Conservation (phyloP, 2,329 filamentous ascomycete genomes). For the Penicillium hesseltinei region DNA sequence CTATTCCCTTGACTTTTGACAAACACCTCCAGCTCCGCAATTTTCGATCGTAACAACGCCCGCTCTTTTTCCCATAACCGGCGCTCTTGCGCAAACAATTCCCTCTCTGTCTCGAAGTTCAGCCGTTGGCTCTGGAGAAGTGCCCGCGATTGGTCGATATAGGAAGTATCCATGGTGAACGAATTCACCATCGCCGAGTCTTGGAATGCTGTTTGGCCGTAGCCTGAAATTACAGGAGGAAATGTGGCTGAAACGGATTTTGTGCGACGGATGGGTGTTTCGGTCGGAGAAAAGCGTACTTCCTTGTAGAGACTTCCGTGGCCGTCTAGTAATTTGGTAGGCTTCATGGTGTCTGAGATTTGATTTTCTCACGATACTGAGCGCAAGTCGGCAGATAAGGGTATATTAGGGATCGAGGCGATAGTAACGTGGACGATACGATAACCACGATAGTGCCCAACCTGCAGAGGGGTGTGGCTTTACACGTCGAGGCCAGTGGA, state of each 20-base stretch:
- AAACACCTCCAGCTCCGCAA: conserved; percentile 41
- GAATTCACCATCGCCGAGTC: conserved; percentile 15
- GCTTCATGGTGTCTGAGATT: conserved; percentile 25
- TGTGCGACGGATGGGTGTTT: conserved; percentile 37
- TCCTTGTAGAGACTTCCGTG: conserved; percentile 41
- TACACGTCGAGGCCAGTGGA: not conserved
- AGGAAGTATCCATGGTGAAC: conserved; percentile 33
- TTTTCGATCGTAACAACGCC: conserved; percentile 41
- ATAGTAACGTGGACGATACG: not conserved
- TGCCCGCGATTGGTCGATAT: conserved; percentile 43
- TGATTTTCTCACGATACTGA: conserved; percentile 1
- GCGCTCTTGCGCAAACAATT: conserved; percentile 44
- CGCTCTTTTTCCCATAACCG: conserved; percentile 47
- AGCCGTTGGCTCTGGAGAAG: conserved; percentile 40
- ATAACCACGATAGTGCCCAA: conserved; percentile 2
- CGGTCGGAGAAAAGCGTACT: conserved; percentile 43
- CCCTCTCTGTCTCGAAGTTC: conserved; percentile 42
- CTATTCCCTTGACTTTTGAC: conserved; percentile 22
- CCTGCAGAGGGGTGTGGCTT: not conserved
- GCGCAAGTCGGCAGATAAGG: not conserved
- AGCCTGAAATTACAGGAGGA: conserved; percentile 29
- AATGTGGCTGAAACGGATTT: conserved; percentile 41
- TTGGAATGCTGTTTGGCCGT: conserved; percentile 21
- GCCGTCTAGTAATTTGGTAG: conserved; percentile 30
- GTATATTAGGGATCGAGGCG: not conserved